phyloP scores from a whole-genome alignment of 139 green algal genomes.

The Picochlorum sp. region DNA sequence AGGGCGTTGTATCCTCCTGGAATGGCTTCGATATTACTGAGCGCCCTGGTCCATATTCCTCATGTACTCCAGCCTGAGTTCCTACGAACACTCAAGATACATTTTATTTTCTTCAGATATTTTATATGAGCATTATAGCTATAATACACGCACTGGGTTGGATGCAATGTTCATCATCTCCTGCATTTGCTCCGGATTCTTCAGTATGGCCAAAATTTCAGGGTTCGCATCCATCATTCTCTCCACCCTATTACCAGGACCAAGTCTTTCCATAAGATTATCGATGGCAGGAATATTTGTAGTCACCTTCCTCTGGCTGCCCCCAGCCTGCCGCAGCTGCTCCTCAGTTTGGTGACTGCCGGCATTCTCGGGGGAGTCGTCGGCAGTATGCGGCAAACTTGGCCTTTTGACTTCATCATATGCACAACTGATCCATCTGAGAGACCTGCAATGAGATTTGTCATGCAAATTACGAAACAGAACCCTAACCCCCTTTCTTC shows the following conservation, averaged over 20 bases:
- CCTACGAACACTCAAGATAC: conserved; percentile 24
- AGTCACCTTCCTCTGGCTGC: conserved; percentile 31
- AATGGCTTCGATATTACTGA: conserved; percentile 90
- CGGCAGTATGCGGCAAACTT: too few species aligned
- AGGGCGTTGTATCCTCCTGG: conserved; percentile 95
- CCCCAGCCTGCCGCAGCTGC: neutral
- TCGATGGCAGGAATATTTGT: conserved; percentile 35
- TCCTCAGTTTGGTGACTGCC: too few species aligned
- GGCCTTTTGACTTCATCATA: too few species aligned
- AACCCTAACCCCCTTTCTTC: too few species aligned
- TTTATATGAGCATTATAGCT: conserved; percentile 21
- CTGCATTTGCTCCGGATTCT: conserved; percentile 77
- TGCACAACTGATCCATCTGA: too few species aligned
- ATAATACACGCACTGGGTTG: conserved; percentile 53
- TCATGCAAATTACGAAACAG: too few species aligned
- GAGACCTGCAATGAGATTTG: too few species aligned
- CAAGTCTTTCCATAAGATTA: conserved; percentile 38
- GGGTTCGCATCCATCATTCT: conserved; percentile 60
- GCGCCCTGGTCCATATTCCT: conserved; percentile 70
- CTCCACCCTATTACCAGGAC: conserved; percentile 76
- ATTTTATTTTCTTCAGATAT: neutral
- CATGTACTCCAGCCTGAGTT: conserved; percentile 90
- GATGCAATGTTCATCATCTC: conserved; percentile 64
- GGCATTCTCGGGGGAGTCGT: too few species aligned
- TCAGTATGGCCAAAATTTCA: conserved; percentile 80